A percentile compares a stretch with the other conserved stretches of the same genome.
Conservation (phyloP, 495 filamentous ascomycete species). For the Penicillium cinerascens region DNA sequence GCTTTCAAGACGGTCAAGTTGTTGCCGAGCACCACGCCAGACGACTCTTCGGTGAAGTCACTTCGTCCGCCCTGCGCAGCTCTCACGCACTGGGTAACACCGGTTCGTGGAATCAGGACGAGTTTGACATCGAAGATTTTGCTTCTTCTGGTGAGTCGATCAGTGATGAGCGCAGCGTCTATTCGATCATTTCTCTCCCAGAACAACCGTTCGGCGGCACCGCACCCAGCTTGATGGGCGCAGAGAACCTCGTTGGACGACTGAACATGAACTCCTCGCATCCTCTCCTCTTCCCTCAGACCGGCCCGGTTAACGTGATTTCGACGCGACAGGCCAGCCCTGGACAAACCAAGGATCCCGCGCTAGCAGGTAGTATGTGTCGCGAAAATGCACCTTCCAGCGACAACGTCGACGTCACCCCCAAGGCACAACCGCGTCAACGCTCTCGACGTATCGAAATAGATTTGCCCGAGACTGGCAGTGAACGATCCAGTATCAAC, state of each 20-base stretch:
- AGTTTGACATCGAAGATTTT: slow-evolving; percentile 31
- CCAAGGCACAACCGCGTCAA: slow-evolving; percentile 27
- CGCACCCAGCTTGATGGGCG: slow-evolving; percentile 60
- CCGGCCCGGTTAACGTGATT: slow-evolving; percentile 32
- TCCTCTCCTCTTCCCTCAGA: slow-evolving; percentile 29
- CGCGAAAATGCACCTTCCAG: slow-evolving; percentile 9
- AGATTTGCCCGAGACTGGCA: slow-evolving; percentile 43
- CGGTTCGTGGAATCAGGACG: slow-evolving; percentile 23
- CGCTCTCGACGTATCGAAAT: slow-evolving; percentile 35
- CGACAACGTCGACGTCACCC: slow-evolving; percentile 21
- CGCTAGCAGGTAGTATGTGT: slow-evolving; percentile 14
- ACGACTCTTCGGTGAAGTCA: slow-evolving; percentile 81
- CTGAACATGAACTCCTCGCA: slow-evolving; percentile 62
- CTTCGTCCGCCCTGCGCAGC: slow-evolving; percentile 64
- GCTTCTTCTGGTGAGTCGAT: slow-evolving; percentile 47
- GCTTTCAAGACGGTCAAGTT: slow-evolving; percentile 31
- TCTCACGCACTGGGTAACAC: slow-evolving; percentile 49
- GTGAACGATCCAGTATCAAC: slow-evolving; percentile 35
- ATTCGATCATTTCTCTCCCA: slow-evolving; percentile 43
- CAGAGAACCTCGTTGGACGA: slow-evolving; percentile 64
- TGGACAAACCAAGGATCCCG: slow-evolving; percentile 17
- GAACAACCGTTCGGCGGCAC: slow-evolving; percentile 37
- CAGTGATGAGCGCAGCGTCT: slow-evolving; percentile 36
- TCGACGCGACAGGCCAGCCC: slow-evolving; percentile 35
- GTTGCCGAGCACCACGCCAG: slow-evolving; percentile 29